These are phyloP conservation scores for Metschnikowia proteae DNA, from an alignment of 805 yeast genomes.

Conservation along the genomic window DNA sequence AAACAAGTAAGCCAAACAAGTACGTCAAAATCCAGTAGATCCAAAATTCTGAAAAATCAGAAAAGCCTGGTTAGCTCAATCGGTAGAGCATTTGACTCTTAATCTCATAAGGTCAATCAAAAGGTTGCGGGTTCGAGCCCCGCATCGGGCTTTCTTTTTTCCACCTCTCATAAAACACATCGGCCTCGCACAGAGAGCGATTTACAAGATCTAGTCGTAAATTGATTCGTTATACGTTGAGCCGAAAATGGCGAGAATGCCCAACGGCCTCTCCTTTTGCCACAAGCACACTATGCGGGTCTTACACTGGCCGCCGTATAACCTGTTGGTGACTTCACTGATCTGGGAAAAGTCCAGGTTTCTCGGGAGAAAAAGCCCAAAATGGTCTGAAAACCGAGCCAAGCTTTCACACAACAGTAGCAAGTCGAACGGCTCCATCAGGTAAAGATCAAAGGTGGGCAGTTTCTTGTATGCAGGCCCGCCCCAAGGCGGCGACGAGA, in stretches of 20 bases:
- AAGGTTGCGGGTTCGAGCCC: conserved; percentile 19
- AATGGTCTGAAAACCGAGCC: conserved; percentile 39
- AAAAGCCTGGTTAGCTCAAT: conserved; percentile 17
- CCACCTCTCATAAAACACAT: not conserved
- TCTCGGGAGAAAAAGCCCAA: conserved; percentile 62
- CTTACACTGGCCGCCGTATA: conserved; percentile 19
- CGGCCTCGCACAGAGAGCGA: too few species aligned
- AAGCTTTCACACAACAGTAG: conserved; percentile 43
- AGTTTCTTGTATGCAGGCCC: conserved; percentile 56
- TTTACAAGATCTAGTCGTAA: not conserved
- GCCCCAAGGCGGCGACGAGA: conserved; percentile 89
- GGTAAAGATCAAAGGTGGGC: conserved; percentile 42
- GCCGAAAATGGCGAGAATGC: conserved; percentile 16
- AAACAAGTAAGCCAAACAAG: too few species aligned
- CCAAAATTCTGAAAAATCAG: not conserved
- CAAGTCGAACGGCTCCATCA: conserved; percentile 46
- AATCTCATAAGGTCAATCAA: conserved; percentile 15
- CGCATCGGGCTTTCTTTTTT: conserved; percentile 16
- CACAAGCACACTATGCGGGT: conserved; percentile 17
- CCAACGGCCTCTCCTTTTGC: conserved; percentile 15
- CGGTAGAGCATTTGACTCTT: conserved; percentile 19
- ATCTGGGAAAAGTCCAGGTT: conserved; percentile 55
- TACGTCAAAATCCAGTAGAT: too few species aligned
- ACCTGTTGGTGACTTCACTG: conserved; percentile 40
- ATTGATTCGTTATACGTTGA: conserved; percentile 4